Evolutionary conservation across 2,329 filamentous ascomycete species (phyloP).

Genomic region (Fusarium solani-melongenae): DNA sequence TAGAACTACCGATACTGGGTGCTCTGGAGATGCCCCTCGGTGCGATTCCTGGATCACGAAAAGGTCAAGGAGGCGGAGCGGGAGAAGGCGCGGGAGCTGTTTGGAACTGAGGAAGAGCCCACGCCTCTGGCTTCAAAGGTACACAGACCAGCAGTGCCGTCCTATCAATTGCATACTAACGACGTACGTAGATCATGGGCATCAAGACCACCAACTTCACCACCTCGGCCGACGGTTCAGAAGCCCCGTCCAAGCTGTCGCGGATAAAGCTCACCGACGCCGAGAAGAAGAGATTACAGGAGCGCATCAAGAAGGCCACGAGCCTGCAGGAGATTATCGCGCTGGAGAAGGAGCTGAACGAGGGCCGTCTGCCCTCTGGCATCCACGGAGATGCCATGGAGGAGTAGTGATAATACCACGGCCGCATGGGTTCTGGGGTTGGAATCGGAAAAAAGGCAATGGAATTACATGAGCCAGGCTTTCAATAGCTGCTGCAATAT

Average conservation of each 20-base stretch:
- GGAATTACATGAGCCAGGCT: constrained; percentile 8
- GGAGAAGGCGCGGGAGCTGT: constrained; percentile 79
- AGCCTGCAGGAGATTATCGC: constrained; percentile 90
- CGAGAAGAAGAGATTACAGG: constrained; percentile 87
- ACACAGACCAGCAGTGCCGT: neutral
- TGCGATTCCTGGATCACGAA: constrained; percentile 91
- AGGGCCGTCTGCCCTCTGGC: constrained; percentile 84
- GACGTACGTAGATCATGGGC: constrained; percentile 74
- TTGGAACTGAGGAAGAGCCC: constrained; percentile 82
- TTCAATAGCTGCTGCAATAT: neutral
- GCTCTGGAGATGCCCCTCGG: constrained; percentile 84
- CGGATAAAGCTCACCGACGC: constrained; percentile 87
- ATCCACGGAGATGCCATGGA: constrained; percentile 70
- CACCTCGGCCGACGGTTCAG: constrained; percentile 56
- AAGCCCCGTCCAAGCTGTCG: constrained; percentile 71
- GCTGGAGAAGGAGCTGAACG: constrained; percentile 90
- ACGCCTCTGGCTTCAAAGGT: constrained; percentile 82
- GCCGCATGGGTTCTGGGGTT: constrained; percentile 3
- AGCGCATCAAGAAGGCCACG: constrained; percentile 88
- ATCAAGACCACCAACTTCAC: constrained; percentile 84
- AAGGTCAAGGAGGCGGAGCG: constrained; percentile 93
- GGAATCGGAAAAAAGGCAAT: constrained; percentile 20
- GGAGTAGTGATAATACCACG: constrained; percentile 62
- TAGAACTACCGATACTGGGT: constrained; percentile 94
- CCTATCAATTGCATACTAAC: constrained; percentile 14